phyloP scores from a whole-genome alignment of 352 stramenopile genomes.

The Lagenidium sp. region DNA sequence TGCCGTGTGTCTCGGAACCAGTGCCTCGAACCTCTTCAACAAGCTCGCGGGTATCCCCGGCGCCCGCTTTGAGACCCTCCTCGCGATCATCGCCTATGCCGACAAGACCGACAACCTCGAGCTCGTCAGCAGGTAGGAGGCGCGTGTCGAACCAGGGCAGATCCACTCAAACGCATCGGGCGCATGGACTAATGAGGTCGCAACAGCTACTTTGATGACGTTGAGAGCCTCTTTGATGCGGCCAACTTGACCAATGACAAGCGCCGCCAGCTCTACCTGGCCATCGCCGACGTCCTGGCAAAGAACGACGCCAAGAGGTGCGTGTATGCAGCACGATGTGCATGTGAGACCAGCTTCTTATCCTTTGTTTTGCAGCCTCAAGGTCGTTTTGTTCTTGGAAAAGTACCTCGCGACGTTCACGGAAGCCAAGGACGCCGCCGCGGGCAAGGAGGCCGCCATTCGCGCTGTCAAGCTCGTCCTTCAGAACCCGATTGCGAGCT shows the following conservation, averaged over 20 bases:
- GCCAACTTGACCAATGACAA: slow-evolving; percentile 33
- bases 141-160: too few relatives aligned
- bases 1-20: too few relatives aligned
- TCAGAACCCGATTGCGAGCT: slow-evolving; percentile 85
- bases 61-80: slow-evolving; percentile 60
- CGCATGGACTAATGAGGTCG: background rate
- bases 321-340: background rate
- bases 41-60: slow-evolving; percentile 42
- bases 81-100: slow-evolving; percentile 51
- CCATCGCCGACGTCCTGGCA: slow-evolving; percentile 58
- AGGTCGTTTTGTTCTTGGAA: slow-evolving; percentile 62
- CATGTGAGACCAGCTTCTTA: too few relatives aligned
- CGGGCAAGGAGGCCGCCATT: slow-evolving; percentile 66
- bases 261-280: slow-evolving; percentile 49
- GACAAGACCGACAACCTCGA: slow-evolving; percentile 42
- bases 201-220: slow-evolving; percentile 52
- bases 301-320: slow-evolving; percentile 21
- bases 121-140: slow-evolving; percentile 28
- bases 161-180: too few relatives aligned
- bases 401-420: slow-evolving; percentile 64
- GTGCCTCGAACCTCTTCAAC: slow-evolving; percentile 66
- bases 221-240: slow-evolving; percentile 44
- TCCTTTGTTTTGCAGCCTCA: slow-evolving; percentile 16
- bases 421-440: slow-evolving; percentile 33
- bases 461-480: slow-evolving; percentile 83